Evolutionary conservation across 495 filamentous ascomycete genomes (phyloP).

Genomic region (Thermochaetoides thermophila): DNA sequence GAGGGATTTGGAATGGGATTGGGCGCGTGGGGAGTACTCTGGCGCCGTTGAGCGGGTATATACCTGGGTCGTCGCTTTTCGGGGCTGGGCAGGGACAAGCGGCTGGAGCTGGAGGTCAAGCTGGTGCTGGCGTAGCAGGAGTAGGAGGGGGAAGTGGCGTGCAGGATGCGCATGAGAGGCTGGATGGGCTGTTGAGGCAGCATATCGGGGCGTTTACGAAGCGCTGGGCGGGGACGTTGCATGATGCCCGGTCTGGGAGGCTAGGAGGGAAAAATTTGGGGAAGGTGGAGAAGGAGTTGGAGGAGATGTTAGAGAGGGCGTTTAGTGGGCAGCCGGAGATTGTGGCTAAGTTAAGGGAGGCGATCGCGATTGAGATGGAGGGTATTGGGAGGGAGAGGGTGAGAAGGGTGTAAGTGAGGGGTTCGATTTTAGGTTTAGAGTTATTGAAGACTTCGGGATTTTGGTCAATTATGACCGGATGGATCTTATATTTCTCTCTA

Average conservation of each 20-base stretch:
- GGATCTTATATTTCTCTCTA: too few relatives aligned
- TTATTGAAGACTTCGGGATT: too few relatives aligned
- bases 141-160: slow-evolving; percentile 1
- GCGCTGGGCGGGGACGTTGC: slow-evolving; percentile 34
- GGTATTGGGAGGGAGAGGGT: slow-evolving; percentile 17
- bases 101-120: slow-evolving; percentile 4
- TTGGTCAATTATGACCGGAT: too few relatives aligned
- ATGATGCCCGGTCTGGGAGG: slow-evolving; percentile 15
- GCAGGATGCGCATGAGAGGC: slow-evolving; percentile 60
- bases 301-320: slow-evolving; percentile 29
- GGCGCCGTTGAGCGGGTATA: slow-evolving; percentile 12
- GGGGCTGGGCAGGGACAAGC: slow-evolving; percentile 8
- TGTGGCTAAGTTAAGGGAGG: slow-evolving; percentile 34
- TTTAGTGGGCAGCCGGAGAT: slow-evolving; percentile 34
- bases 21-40: slow-evolving; percentile 21
- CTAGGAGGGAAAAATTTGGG: slow-evolving; percentile 23
- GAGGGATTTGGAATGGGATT: too few relatives aligned
- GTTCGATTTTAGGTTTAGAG: too few relatives aligned
- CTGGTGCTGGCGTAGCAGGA: not conserved
- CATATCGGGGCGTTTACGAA: slow-evolving; percentile 71
- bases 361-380: slow-evolving; percentile 30
- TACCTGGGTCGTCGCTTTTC: slow-evolving; percentile 25
- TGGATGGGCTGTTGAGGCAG: slow-evolving; percentile 62
- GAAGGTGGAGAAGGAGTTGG: slow-evolving; percentile 31
- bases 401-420: slow-evolving; percentile 6